These are phyloP conservation scores for Microcera coccophila DNA, from an alignment of 2,329 filamentous ascomycete genomes.

Conservation along the genomic window DNA sequence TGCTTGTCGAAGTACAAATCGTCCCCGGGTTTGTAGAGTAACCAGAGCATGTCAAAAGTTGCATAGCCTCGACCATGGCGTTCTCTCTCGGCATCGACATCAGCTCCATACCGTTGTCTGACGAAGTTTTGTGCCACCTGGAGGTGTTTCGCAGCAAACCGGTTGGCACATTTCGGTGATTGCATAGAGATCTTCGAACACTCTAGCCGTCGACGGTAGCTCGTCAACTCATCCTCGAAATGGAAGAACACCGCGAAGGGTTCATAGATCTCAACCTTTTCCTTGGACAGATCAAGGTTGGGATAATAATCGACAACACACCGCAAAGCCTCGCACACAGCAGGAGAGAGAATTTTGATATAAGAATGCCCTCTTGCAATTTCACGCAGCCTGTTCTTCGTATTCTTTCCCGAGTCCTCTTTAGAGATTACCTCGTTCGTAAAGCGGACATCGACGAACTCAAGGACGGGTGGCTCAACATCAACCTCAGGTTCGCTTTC, in stretches of 20 bases:
- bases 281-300: constrained; percentile 3
- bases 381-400: background rate
- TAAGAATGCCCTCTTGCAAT: constrained; percentile 5
- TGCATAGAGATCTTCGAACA: background rate
- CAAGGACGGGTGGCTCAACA: constrained; percentile 8
- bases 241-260: constrained; percentile 10
- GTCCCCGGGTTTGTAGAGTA: constrained; percentile 12
- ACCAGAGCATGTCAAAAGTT: constrained; percentile 18
- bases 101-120: constrained; percentile 1
- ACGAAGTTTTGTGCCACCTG: constrained; percentile 14
- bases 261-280: constrained; percentile 2
- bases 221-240: constrained; percentile 11
- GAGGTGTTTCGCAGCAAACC: constrained; percentile 5
- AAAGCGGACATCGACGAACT: constrained; percentile 11
- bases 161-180: constrained; percentile 4
- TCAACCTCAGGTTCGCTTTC: background rate
- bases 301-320: constrained; percentile 19
- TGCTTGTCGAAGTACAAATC: constrained; percentile 8
- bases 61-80: constrained; percentile 8
- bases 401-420: background rate
- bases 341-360: constrained; percentile 11
- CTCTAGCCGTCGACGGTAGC: constrained; percentile 2
- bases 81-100: constrained; percentile 8
- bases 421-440: constrained; percentile 1
- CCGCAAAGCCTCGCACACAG: constrained; percentile 13